Evolutionary conservation across 2,329 filamentous ascomycete species (phyloP).

Genomic region (Pyrenochaeta sp.): DNA sequence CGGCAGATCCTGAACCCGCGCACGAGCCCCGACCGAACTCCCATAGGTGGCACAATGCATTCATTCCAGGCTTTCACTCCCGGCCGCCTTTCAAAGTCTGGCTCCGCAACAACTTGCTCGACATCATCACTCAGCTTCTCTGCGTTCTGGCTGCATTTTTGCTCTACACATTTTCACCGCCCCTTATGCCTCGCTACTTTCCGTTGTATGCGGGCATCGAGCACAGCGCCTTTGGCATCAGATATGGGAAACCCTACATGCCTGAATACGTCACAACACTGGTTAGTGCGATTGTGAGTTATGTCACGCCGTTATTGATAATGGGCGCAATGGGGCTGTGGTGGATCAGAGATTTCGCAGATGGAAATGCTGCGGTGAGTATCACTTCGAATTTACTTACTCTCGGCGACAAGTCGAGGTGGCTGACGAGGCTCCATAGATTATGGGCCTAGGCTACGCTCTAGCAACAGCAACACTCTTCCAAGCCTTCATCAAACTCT

Average conservation of each 20-base stretch:
- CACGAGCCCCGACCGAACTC: too few species aligned
- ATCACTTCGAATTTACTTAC: too few species aligned
- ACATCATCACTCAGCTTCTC: conserved; percentile 68
- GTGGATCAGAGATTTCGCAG: conserved; percentile 56
- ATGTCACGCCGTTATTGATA: conserved; percentile 67
- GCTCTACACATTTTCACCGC: conserved; percentile 48
- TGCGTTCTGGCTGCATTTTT: conserved; percentile 64
- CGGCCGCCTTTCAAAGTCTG: conserved; percentile 18
- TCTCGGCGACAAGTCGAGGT: too few species aligned
- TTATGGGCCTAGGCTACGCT: conserved; percentile 40
- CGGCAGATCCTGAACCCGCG: too few species aligned
- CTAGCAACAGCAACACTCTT: conserved; percentile 36
- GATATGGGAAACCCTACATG: conserved; percentile 72
- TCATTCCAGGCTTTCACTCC: conserved; percentile 20
- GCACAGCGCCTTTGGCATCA: conserved; percentile 44
- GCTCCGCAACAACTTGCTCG: conserved; percentile 54
- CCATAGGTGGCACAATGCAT: too few species aligned
- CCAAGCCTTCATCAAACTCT: conserved; percentile 40
- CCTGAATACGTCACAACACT: conserved; percentile 74
- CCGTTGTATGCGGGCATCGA: conserved; percentile 23
- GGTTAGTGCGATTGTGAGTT: conserved; percentile 68
- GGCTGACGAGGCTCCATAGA: too few species aligned
- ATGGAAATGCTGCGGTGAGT: conserved; percentile 66
- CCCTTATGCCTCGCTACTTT: conserved; percentile 70
- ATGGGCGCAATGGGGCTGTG: conserved; percentile 68